Evolutionary conservation across 768 basidiomycete genomes (phyloP).

Genomic region (Leccinum aurantiacum): DNA sequence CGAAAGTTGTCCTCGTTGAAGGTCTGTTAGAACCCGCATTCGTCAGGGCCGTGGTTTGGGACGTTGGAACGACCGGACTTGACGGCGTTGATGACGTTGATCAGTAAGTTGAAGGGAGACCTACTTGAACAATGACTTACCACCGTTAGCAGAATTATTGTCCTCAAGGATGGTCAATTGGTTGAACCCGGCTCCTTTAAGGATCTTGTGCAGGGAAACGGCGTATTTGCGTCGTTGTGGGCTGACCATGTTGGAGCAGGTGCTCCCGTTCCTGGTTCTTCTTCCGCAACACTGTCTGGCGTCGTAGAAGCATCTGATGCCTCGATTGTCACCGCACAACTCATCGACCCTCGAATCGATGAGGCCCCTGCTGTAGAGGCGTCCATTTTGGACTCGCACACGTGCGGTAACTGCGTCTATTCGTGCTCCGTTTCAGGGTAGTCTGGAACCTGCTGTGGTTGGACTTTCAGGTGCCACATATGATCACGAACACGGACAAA

Average conservation of each 20-base stretch:
- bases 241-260: slow-evolving; percentile 73
- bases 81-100: slow-evolving; percentile 45
- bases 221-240: slow-evolving; percentile 86
- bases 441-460: no score
- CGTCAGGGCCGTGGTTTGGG: no score
- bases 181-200: slow-evolving; percentile 75
- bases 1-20: no score
- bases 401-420: slow-evolving; percentile 15
- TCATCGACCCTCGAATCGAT: slow-evolving; percentile 4
- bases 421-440: slow-evolving; percentile 9
- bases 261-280: slow-evolving; percentile 37
- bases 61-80: no score
- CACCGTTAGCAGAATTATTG: slow-evolving; percentile 63
- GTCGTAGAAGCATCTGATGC: slow-evolving; percentile 28
- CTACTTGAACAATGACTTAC: background rate
- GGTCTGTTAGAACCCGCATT: no score
- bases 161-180: slow-evolving; percentile 87
- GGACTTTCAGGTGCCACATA: no score
- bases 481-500: no score
- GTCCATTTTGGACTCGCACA: slow-evolving; percentile 16
- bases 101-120: slow-evolving; percentile 41
- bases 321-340: slow-evolving; percentile 20
- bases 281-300: slow-evolving; percentile 26
- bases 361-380: slow-evolving; percentile 24
- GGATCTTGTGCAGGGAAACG: slow-evolving; percentile 70